Evolutionary conservation across 1,284 basidiomycete species (phyloP).

Genomic region (Termitomyces sp.): DNA sequence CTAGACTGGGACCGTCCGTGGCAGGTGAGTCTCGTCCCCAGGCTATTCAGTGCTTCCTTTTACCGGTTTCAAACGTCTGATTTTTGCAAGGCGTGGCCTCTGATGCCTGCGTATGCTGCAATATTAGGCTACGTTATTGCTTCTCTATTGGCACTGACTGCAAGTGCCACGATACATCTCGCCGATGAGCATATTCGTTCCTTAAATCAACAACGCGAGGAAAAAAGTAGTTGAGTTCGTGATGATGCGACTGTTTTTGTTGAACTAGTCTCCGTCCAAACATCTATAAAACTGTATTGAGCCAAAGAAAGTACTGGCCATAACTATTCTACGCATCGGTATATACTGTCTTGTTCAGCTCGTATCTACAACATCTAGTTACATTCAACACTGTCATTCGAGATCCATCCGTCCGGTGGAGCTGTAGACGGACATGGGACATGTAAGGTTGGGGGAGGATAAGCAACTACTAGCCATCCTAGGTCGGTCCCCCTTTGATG

Average conservation of each 20-base stretch:
- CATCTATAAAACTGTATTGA: neutral
- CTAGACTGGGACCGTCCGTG: slow-evolving; percentile 95
- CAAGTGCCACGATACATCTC: slow-evolving; percentile 40
- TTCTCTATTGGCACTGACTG: slow-evolving; percentile 50
- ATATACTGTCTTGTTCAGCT: neutral
- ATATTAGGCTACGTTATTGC: slow-evolving; percentile 65
- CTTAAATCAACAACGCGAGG: slow-evolving; percentile 9
- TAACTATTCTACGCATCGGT: neutral
- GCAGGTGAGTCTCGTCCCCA: slow-evolving; percentile 59
- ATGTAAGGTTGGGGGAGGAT: neutral
- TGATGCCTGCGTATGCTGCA: slow-evolving; percentile 67
- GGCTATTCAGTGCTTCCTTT: neutral
- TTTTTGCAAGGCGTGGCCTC: slow-evolving; percentile 64
- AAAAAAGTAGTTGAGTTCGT: slow-evolving; percentile 17
- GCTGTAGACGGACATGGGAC: neutral
- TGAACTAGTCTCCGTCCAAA: neutral
- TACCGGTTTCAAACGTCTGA: neutral
- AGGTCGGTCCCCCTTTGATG: neutral
- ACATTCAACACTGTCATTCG: neutral
- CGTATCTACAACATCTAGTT: neutral
- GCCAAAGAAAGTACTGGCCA: neutral
- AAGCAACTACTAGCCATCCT: neutral
- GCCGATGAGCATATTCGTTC: slow-evolving; percentile 30
- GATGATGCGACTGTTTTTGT: neutral
- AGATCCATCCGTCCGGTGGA: neutral